These are phyloP conservation scores for Penicillium cataractarum DNA, from an alignment of 495 filamentous ascomycete species.

Conservation along the genomic window DNA sequence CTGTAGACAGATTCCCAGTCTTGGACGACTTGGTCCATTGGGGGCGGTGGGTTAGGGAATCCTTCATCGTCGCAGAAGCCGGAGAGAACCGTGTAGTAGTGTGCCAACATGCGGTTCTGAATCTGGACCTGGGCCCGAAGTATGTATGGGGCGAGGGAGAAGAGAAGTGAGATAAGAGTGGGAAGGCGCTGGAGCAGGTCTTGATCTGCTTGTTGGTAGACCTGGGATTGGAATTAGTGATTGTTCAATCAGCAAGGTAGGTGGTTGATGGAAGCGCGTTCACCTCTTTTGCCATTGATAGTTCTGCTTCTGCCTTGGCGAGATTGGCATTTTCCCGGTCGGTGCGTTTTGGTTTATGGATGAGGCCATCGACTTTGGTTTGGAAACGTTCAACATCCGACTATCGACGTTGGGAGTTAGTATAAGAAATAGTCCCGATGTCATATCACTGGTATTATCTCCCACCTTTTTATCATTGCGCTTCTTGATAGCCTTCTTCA, in stretches of 20 bases:
- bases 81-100: constrained; percentile 83
- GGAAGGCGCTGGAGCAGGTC: constrained; percentile 77
- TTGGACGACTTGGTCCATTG: constrained; percentile 71
- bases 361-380: constrained; percentile 68
- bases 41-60: constrained; percentile 73
- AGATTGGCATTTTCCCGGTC: constrained; percentile 78
- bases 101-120: constrained; percentile 80
- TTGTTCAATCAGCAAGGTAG: background rate
- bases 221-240: constrained; percentile 47
- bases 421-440: background rate
- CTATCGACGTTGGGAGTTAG: constrained; percentile 20
- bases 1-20: constrained; percentile 70
- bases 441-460: background rate
- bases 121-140: constrained; percentile 74
- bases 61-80: constrained; percentile 72
- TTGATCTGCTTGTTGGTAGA: constrained; percentile 81
- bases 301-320: constrained; percentile 77
- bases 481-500: constrained; percentile 92
- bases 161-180: constrained; percentile 70
- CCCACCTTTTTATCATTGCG: constrained; percentile 81
- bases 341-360: constrained; percentile 71
- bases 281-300: constrained; percentile 69
- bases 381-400: constrained; percentile 85
- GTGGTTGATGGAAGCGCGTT: constrained; percentile 1
- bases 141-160: constrained; percentile 79